phyloP scores from a whole-genome alignment of 176 grass and related monocot species.

The Luzula sylvatica region DNA sequence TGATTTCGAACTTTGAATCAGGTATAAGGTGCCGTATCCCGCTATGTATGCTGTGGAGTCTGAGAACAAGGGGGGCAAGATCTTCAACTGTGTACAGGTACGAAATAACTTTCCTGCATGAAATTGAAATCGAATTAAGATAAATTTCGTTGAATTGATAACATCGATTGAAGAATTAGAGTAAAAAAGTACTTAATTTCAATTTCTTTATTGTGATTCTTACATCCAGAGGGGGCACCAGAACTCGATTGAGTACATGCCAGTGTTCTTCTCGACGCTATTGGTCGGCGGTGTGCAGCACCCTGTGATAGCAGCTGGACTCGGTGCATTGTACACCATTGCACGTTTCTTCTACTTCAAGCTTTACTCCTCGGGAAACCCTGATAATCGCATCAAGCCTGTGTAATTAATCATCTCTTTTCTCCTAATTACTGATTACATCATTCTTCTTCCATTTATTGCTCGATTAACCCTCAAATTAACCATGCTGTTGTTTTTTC shows the following conservation, averaged over 20 bases:
- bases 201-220: not conserved
- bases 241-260: constrained; percentile 94
- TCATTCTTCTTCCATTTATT: too few species aligned
- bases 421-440: not conserved
- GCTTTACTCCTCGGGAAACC: constrained; percentile 76
- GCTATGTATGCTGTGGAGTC: constrained; percentile 62
- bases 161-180: too few species aligned
- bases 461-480: too few species aligned
- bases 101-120: too few species aligned
- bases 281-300: constrained; percentile 72
- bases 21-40: constrained; percentile 89
- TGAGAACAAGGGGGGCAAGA: constrained; percentile 91
- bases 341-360: constrained; percentile 97
- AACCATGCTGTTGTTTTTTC: not conserved
- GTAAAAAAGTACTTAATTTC: too few species aligned
- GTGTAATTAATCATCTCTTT: constrained; percentile 36
- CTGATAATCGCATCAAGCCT: constrained; percentile 78
- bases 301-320: constrained; percentile 43
- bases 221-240: constrained; percentile 98
- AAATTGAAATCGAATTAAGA: too few species aligned
- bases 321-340: constrained; percentile 55
- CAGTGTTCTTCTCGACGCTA: constrained; percentile 77
- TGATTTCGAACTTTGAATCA: not conserved
- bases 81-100: constrained; percentile 98
- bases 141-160: too few species aligned